Percentiles rank a stretch among this genome's conserved stretches.
Evolutionary conservation across 1,139 yeast genomes (phyloP).

Genomic region (Lodderomyces metapsilosis): DNA sequence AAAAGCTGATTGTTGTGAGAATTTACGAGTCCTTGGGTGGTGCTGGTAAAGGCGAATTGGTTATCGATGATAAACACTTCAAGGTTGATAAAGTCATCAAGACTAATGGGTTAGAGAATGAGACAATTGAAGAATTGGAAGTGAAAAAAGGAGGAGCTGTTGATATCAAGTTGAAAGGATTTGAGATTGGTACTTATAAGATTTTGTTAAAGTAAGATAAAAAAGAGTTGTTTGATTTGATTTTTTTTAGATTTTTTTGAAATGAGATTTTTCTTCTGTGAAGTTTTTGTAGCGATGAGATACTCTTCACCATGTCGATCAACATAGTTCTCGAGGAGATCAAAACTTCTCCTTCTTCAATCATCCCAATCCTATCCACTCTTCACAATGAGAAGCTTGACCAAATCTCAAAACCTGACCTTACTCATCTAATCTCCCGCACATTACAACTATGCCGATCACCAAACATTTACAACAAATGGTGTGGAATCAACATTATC

Average conservation of each 20-base stretch:
- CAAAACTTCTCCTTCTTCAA: conserved; percentile 32
- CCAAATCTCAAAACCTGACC: conserved; percentile 48
- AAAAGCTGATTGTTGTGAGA: conserved; percentile 63
- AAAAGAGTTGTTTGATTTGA: not conserved
- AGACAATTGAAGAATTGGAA: conserved; percentile 27
- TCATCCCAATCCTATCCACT: conserved; percentile 34
- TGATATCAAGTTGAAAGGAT: conserved; percentile 59
- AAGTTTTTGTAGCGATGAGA: conserved; percentile 4
- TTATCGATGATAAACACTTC: conserved; percentile 29
- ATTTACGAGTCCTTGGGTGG: conserved; percentile 80
- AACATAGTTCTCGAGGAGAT: conserved; percentile 32
- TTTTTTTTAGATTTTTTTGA: not conserved
- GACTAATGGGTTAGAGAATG: conserved; percentile 74
- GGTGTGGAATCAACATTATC: conserved; percentile 64
- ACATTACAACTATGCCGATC: conserved; percentile 54
- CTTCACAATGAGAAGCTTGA: conserved; percentile 33
- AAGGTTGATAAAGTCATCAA: conserved; percentile 51
- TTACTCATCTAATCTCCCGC: conserved; percentile 56
- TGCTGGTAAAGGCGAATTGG: conserved; percentile 50
- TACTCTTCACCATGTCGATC: conserved; percentile 24
- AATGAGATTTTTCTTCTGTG: too few relatives aligned
- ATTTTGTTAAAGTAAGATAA: conserved; percentile 30
- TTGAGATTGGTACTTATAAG: conserved; percentile 73
- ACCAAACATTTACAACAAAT: conserved; percentile 46
- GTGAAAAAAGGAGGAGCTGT: conserved; percentile 27